These are phyloP conservation scores for Diplodia corticola DNA, from an alignment of 2,329 filamentous ascomycete genomes.

Conservation along the genomic window DNA sequence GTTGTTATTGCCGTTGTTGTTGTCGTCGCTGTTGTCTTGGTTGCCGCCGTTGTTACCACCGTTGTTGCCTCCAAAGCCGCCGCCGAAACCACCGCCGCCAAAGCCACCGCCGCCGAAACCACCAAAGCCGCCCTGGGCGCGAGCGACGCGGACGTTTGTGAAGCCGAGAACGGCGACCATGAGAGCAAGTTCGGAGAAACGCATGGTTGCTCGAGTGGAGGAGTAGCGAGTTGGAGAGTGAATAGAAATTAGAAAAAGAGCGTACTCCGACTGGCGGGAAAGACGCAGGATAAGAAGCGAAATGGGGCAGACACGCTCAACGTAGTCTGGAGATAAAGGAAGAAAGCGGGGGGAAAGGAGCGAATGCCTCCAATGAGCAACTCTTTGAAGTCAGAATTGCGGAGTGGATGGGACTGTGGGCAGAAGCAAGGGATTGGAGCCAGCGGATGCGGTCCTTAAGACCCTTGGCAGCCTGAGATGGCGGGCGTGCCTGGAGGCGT, in stretches of 20 bases:
- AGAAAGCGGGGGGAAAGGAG: constrained; percentile 43
- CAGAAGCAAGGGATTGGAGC: neutral
- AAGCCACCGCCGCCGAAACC: constrained; percentile 28
- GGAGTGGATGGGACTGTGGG: constrained; percentile 15
- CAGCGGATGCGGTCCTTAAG: constrained; percentile 26
- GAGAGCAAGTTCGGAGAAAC: constrained; percentile 35
- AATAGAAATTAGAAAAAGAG: constrained; percentile 32
- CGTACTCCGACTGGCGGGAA: constrained; percentile 38
- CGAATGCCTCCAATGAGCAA: constrained; percentile 27
- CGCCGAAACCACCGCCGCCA: neutral
- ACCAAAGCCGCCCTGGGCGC: constrained; percentile 30
- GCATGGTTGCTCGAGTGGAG: constrained; percentile 32
- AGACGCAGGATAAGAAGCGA: constrained; percentile 31
- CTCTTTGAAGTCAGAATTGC: constrained; percentile 20
- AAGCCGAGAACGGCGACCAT: constrained; percentile 16
- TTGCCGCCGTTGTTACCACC: constrained; percentile 13
- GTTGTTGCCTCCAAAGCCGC: neutral
- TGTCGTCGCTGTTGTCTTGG: neutral
- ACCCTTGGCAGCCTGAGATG: constrained; percentile 37
- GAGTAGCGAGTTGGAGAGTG: neutral
- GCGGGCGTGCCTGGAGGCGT: neutral
- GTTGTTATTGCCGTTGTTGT: constrained; percentile 1
- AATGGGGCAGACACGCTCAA: constrained; percentile 42
- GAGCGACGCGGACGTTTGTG: constrained; percentile 27
- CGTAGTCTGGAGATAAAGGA: constrained; percentile 36